Percentiles rank a stretch among this genome's conserved stretches.
These are phyloP conservation scores for Mycosphaerella sp. DNA, from an alignment of 2,329 filamentous ascomycete genomes.

Conservation along the genomic window DNA sequence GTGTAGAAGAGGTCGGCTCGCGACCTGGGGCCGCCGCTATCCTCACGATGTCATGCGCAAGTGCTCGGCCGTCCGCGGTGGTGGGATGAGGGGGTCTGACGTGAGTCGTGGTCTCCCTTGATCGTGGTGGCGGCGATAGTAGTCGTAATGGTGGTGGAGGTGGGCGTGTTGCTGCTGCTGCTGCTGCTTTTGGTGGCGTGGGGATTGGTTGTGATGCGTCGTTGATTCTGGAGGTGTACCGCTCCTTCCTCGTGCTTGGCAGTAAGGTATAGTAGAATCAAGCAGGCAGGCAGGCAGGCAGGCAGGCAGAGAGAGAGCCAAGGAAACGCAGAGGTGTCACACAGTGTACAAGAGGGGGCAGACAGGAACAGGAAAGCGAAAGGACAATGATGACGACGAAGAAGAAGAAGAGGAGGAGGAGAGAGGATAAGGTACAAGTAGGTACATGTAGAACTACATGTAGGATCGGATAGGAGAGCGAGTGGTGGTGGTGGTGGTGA, in stretches of 20 bases:
- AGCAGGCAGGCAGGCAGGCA: too few relatives aligned
- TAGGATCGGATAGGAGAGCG: too few relatives aligned
- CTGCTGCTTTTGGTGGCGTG: background rate
- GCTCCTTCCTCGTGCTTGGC: slow-evolving; percentile 2
- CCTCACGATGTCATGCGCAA: slow-evolving; percentile 12
- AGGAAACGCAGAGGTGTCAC: background rate
- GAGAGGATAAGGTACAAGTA: too few relatives aligned
- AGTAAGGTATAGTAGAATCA: background rate
- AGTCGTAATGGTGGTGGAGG: background rate
- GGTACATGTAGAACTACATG: too few relatives aligned
- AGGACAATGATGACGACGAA: too few relatives aligned
- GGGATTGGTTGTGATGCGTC: slow-evolving; percentile 1
- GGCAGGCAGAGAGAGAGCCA: background rate
- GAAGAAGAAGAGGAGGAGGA: too few relatives aligned
- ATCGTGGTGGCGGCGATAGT: background rate
- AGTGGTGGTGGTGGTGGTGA: too few relatives aligned
- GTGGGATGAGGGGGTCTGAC: too few relatives aligned
- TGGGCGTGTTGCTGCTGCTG: too few relatives aligned
- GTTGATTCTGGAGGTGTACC: slow-evolving; percentile 1
- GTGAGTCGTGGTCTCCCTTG: background rate
- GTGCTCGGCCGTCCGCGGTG: background rate
- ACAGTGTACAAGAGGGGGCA: background rate
- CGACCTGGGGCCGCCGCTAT: slow-evolving; percentile 10
- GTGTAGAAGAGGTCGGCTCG: slow-evolving; percentile 6
- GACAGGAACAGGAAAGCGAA: background rate